Base-by-base conservation (phyloP, 148 eudicot genomes). In the Persicaria tinctoria region DNA sequence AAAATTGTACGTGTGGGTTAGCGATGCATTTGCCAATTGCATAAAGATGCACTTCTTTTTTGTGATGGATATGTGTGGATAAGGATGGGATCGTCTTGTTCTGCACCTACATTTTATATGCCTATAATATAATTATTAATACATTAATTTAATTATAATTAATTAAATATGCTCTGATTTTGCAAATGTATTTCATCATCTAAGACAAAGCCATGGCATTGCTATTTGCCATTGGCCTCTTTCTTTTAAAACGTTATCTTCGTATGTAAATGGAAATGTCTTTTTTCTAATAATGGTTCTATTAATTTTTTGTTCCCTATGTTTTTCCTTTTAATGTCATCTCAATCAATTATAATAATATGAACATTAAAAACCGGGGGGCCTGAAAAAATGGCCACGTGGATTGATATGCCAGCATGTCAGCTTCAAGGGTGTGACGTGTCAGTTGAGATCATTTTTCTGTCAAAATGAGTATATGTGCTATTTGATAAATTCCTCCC, bases 331-430 rank as follows among this genome's bases (percentile, higher is more conserved):
- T 60, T 13, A 17, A 64, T 38, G 70, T 64, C 63, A n/a, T 57
- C 38, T 7, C 47, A 66, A 66, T 66, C 48, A 66, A 66, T 66
- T 66, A 41, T 44, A 38, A 66, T 0, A 5, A 2, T 6, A 27
- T 23, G 27, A 23, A 23, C 27, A 23, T 23, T 23, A 23, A 23
- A 23, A 27, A 63, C 68, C 27, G 3, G 16, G 68, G 68, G 10
- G 41, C 68, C 68, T 63, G 14, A 11, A 5, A 5, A 41, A 64
- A 66, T 12, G 70, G 47, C 9, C 70, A 66, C 6, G 70, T 66
- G 48, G 70, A 66, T 66, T 18, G 70, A 66, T 44, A 66, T 66
- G 70, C 70, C 70, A 66, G 70, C 70, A 14, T 66, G 70, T 66
- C 70, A 72, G 59, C 74, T 53, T 14, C 55, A 17, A 47, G 56